Percentiles rank a stretch among this genome's conserved stretches.
Evolutionary conservation across 2,329 filamentous ascomycete species (phyloP).

Genomic region (Periconia sp.): DNA sequence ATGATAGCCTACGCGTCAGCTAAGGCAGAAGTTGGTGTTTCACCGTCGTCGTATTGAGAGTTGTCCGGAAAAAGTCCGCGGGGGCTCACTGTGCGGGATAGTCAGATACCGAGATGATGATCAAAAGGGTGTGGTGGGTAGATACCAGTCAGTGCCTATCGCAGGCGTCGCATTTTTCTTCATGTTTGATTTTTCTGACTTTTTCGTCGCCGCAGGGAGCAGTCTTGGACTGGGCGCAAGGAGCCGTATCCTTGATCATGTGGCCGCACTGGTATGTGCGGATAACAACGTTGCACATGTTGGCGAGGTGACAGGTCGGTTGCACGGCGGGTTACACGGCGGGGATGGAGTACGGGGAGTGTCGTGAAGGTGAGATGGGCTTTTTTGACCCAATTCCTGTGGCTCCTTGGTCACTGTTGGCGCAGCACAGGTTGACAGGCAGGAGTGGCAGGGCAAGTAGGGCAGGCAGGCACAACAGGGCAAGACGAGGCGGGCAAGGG

Average conservation of each 20-base stretch:
- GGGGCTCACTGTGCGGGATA: conserved; percentile 26
- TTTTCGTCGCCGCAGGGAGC: conserved; percentile 45
- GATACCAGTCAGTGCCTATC: conserved; percentile 45
- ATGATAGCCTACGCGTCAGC: conserved; percentile 27
- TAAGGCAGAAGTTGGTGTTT: conserved; percentile 28
- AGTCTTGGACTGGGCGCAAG: conserved; percentile 50
- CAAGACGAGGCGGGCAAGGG: neutral
- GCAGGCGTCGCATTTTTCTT: conserved; percentile 51
- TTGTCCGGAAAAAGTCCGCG: conserved; percentile 34
- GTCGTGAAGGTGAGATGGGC: conserved; percentile 17
- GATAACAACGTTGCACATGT: conserved; percentile 52
- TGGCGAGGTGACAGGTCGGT: conserved; percentile 12
- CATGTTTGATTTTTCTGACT: conserved; percentile 50
- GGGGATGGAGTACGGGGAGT: conserved; percentile 16
- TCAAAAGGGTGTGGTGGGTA: conserved; percentile 18
- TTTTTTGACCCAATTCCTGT: neutral
- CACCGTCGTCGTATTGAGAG: conserved; percentile 31
- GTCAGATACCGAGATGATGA: neutral
- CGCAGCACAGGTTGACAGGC: conserved; percentile 1
- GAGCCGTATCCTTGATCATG: conserved; percentile 45
- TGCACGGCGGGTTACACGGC: conserved; percentile 5
- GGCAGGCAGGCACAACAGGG: conserved; percentile 17
- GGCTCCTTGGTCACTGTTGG: neutral
- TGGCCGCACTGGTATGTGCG: conserved; percentile 53
- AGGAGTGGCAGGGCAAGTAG: neutral